Conservation (phyloP, 352 stramenopile genomes). For the Phytophthora constricta region DNA sequence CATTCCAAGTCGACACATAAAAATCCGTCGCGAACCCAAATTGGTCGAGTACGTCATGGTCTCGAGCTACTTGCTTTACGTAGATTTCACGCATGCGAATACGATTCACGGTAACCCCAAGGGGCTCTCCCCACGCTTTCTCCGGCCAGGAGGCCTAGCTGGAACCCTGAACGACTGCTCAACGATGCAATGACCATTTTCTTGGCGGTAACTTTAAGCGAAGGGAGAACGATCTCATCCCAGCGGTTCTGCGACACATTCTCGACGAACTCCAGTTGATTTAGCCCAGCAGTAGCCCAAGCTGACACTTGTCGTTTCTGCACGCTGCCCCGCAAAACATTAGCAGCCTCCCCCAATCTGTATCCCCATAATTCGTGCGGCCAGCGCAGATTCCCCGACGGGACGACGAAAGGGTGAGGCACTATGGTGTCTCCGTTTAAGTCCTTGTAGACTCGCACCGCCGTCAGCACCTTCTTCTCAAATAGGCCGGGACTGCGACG, state of each 20-base stretch:
- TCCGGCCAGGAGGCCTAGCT: constrained; percentile 32
- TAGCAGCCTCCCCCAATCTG: neutral
- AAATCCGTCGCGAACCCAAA: constrained; percentile 55
- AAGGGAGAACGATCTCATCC: constrained; percentile 43
- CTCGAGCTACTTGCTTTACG: constrained; percentile 40
- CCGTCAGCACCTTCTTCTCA: neutral
- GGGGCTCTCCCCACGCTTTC: constrained; percentile 33
- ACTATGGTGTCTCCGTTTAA: neutral
- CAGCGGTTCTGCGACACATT: constrained; percentile 35
- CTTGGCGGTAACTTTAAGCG: constrained; percentile 32
- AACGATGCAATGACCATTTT: constrained; percentile 46
- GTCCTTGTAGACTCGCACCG: neutral
- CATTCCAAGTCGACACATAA: constrained; percentile 40
- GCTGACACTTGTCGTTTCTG: neutral
- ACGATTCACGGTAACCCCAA: constrained; percentile 46
- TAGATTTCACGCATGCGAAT: constrained; percentile 43
- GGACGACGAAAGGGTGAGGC: neutral
- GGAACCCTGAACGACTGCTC: constrained; percentile 37
- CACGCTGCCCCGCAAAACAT: neutral
- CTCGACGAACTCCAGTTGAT: no score
- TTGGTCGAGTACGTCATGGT: constrained; percentile 39
- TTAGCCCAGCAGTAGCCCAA: neutral
- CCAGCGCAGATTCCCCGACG: neutral
- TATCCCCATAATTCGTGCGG: neutral
- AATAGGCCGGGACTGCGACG: neutral